phyloP scores from a whole-genome alignment of 768 basidiomycete genomes.

The Amanita thiersii region DNA sequence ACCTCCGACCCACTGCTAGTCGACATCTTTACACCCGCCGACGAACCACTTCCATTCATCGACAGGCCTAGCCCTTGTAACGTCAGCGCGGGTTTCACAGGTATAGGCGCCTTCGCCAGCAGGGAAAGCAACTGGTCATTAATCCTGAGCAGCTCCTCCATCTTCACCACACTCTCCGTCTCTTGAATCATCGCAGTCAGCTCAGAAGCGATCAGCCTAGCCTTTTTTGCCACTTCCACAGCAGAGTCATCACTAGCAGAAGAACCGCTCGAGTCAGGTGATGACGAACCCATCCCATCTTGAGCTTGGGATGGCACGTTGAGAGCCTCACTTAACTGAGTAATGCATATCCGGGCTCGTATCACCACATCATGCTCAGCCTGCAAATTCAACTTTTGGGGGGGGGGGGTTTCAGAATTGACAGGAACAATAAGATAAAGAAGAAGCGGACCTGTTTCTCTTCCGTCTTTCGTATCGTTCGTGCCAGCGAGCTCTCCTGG shows the following conservation, averaged over 20 bases:
- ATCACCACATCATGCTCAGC: conserved; percentile 36
- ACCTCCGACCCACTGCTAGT: conserved; percentile 13
- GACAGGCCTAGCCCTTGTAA: conserved; percentile 38
- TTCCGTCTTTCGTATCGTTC: conserved; percentile 50
- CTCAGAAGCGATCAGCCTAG: conserved; percentile 43
- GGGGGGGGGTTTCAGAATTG: neutral
- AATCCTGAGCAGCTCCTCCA: conserved; percentile 62
- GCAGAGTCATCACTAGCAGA: conserved; percentile 8
- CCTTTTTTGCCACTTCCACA: conserved; percentile 33
- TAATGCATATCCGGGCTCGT: conserved; percentile 37
- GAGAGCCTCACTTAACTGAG: conserved; percentile 27
- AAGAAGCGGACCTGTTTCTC: conserved; percentile 39
- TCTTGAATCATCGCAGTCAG: conserved; percentile 46
- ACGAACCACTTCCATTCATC: conserved; percentile 16
- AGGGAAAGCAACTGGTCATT: conserved; percentile 64
- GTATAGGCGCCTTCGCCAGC: conserved; percentile 39
- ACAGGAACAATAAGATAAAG: conserved; percentile 5
- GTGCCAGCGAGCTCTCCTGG: conserved; percentile 77
- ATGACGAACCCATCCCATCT: conserved; percentile 11
- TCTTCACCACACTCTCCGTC: conserved; percentile 46
- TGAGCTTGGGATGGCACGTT: conserved; percentile 8
- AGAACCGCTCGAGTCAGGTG: conserved; percentile 14
- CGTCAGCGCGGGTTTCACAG: conserved; percentile 28
- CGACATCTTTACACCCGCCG: neutral
- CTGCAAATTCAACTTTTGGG: conserved; percentile 18